phyloP scores from a whole-genome alignment of 2,329 filamentous ascomycete species.

The Cercospora berteroae region DNA sequence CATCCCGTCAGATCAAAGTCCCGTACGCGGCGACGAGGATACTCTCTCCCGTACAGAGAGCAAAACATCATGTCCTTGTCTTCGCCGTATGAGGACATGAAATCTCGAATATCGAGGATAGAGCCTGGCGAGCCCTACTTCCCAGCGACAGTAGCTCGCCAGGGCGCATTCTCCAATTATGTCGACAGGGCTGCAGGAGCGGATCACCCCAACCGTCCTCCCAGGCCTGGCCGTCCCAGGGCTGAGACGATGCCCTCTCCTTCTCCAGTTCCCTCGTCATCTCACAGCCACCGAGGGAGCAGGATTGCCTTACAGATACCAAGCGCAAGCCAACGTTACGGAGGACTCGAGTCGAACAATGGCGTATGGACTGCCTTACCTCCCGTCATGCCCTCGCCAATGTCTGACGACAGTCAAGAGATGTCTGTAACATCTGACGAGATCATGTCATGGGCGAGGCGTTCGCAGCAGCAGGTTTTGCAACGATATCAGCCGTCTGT shows the following conservation, averaged over 20 bases:
- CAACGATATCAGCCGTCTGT: background rate
- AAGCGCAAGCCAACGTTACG: background rate
- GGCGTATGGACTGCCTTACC: background rate
- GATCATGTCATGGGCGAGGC: background rate
- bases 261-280: background rate
- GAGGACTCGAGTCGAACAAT: background rate
- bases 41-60: background rate
- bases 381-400: background rate
- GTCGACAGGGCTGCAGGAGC: background rate
- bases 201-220: background rate
- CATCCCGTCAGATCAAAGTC: background rate
- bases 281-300: background rate
- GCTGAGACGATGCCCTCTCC: background rate
- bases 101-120: constrained; percentile 6
- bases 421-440: background rate
- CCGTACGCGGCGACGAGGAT: background rate
- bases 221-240: background rate
- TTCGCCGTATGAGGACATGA: background rate
- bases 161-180: background rate
- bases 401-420: background rate
- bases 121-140: background rate
- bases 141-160: background rate
- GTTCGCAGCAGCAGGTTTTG: background rate
- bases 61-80: background rate
- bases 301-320: background rate